A percentile compares a stretch with the other conserved stretches of the same genome.
These are phyloP conservation scores for Naganishia cerealis DNA, from an alignment of 1,284 basidiomycete genomes.

Conservation along the genomic window DNA sequence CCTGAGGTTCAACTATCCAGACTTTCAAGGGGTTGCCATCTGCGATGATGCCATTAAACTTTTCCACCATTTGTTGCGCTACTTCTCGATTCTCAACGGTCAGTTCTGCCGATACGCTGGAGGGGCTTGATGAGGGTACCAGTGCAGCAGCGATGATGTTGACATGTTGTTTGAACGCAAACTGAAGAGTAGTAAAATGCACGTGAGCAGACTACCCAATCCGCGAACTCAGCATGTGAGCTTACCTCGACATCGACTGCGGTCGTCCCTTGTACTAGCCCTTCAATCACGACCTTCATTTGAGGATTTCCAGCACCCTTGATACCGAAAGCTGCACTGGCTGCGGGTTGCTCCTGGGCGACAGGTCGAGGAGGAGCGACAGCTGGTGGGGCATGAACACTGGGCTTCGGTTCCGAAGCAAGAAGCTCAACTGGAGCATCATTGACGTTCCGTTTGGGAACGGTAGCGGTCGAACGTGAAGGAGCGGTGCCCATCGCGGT, in stretches of 20 bases:
- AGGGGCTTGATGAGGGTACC: slow-evolving; percentile 40
- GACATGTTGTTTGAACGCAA: slow-evolving; percentile 79
- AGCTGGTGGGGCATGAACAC: not conserved
- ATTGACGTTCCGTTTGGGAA: slow-evolving; percentile 25
- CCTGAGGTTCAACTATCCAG: slow-evolving; percentile 60
- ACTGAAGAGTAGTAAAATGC: slow-evolving; percentile 52
- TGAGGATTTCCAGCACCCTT: slow-evolving; percentile 27
- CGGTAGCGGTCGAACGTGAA: slow-evolving; percentile 7
- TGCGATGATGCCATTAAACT: slow-evolving; percentile 75
- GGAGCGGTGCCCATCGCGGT: slow-evolving; percentile 17
- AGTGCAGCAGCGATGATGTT: slow-evolving; percentile 63
- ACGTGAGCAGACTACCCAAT: not conserved
- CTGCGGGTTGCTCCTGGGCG: slow-evolving; percentile 1
- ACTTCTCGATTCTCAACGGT: slow-evolving; percentile 68
- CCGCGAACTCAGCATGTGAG: not conserved
- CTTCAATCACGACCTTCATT: slow-evolving; percentile 73
- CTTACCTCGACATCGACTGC: slow-evolving; percentile 73
- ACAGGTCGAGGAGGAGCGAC: not conserved
- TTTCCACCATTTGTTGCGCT: slow-evolving; percentile 67
- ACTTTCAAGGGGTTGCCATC: slow-evolving; percentile 74
- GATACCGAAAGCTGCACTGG: slow-evolving; percentile 19
- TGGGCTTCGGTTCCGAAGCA: slow-evolving; percentile 1
- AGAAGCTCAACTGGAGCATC: slow-evolving; percentile 21
- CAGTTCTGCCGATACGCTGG: slow-evolving; percentile 66
- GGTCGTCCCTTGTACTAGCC: slow-evolving; percentile 73